Conservation (phyloP, 2,329 filamentous ascomycete genomes). For the Talaromyces sp. region DNA sequence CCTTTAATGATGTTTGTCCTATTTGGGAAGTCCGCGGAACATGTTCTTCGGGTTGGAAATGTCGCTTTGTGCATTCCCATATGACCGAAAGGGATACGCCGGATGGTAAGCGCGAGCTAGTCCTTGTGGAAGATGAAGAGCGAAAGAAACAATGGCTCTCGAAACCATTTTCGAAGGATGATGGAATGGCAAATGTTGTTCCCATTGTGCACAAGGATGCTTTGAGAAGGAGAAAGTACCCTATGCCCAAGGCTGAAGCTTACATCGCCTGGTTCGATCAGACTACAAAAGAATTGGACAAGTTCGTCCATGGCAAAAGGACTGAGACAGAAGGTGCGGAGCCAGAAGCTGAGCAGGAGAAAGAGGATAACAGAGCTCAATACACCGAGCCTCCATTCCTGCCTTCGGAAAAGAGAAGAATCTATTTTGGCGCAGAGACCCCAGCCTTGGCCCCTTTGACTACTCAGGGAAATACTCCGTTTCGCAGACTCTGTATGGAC, state of each 20-base stretch:
- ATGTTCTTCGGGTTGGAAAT: slow-evolving; percentile 89
- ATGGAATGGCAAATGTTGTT: slow-evolving; percentile 75
- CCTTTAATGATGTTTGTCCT: slow-evolving; percentile 76
- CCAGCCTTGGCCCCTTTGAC: slow-evolving; percentile 92
- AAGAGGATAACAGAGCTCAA: slow-evolving; percentile 71
- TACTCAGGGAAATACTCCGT: slow-evolving; percentile 94
- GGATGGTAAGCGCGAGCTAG: slow-evolving; percentile 79
- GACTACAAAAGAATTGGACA: slow-evolving; percentile 52
- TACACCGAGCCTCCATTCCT: slow-evolving; percentile 85
- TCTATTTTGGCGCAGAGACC: slow-evolving; percentile 94
- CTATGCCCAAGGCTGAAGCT: slow-evolving; percentile 70
- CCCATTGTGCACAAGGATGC: slow-evolving; percentile 68
- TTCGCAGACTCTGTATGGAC: slow-evolving; percentile 83
- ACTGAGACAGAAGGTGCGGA: slow-evolving; percentile 27
- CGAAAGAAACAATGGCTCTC: slow-evolving; percentile 41
- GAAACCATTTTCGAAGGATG: slow-evolving; percentile 38
- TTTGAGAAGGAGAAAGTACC: slow-evolving; percentile 69
- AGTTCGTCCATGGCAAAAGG: slow-evolving; percentile 50
- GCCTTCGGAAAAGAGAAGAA: slow-evolving; percentile 85
- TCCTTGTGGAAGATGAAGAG: slow-evolving; percentile 62
- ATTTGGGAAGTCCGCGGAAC: slow-evolving; percentile 73
- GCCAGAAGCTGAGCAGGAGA: slow-evolving; percentile 27
- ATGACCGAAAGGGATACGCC: slow-evolving; percentile 74
- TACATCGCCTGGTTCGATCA: slow-evolving; percentile 77
- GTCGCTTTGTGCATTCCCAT: slow-evolving; percentile 84